A percentile compares a stretch with the other conserved stretches of the same genome.
Conservation (phyloP, 163 green algal species). For the Prototheca cutis region DNA sequence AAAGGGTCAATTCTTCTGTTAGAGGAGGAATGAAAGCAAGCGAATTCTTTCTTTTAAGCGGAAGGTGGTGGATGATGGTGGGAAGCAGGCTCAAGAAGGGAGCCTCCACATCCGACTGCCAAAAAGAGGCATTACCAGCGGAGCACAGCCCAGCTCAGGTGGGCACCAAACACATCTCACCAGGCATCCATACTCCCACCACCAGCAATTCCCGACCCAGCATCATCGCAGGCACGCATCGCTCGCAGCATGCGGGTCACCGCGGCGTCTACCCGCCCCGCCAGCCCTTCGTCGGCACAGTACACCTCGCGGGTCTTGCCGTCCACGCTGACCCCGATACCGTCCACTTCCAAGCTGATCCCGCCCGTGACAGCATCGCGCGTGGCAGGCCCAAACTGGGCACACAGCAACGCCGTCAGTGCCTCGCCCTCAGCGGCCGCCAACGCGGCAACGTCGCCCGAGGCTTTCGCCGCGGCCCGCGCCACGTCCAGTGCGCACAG, state of each 20-base stretch:
- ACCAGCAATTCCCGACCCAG: too few species aligned
- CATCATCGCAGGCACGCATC: neutral
- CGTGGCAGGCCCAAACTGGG: constrained; percentile 58
- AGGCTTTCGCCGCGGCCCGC: constrained; percentile 31
- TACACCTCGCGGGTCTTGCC: constrained; percentile 37
- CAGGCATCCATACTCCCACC: too few species aligned
- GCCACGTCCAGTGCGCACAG: constrained; percentile 36
- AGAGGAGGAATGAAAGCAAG: too few species aligned
- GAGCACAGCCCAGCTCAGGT: too few species aligned
- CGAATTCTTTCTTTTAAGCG: too few species aligned
- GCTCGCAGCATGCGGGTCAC: constrained; percentile 20
- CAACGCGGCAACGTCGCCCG: constrained; percentile 35
- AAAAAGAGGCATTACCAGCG: too few species aligned
- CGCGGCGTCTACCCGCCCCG: constrained; percentile 39
- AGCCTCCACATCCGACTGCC: too few species aligned
- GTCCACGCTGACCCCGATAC: constrained; percentile 39
- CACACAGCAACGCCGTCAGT: constrained; percentile 44
- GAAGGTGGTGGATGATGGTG: too few species aligned
- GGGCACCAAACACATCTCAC: too few species aligned
- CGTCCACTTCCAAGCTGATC: constrained; percentile 41
- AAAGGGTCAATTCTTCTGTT: too few species aligned
- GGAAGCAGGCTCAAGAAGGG: too few species aligned
- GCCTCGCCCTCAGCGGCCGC: constrained; percentile 46
- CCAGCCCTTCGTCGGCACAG: constrained; percentile 37
- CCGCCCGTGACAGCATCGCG: constrained; percentile 28